Conservation (phyloP, 805 yeast genomes). For the Hermanozyma aechmeae region DNA sequence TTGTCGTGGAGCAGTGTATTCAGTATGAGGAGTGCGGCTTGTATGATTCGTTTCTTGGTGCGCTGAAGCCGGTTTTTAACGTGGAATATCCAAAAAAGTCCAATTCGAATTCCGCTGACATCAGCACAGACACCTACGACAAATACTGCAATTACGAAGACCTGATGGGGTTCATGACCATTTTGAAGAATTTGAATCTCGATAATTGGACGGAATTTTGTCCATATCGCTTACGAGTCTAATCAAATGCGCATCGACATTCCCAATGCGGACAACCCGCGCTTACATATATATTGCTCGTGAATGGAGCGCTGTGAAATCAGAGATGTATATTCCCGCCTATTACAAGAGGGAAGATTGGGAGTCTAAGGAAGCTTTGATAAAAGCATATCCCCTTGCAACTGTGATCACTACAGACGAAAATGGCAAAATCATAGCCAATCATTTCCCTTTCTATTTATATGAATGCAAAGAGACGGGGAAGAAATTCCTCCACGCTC, state of each 20-base stretch:
- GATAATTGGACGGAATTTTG: slow-evolving; percentile 12
- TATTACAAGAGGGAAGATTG: slow-evolving; percentile 22
- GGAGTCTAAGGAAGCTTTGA: slow-evolving; percentile 31
- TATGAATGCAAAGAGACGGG: slow-evolving; percentile 25
- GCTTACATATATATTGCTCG: too few species aligned
- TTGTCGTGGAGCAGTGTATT: slow-evolving; percentile 19
- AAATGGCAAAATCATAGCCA: slow-evolving; percentile 37
- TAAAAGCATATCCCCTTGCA: slow-evolving; percentile 42
- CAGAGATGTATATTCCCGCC: slow-evolving; percentile 32
- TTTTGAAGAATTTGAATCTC: slow-evolving; percentile 14
- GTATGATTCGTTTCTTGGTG: slow-evolving; percentile 7
- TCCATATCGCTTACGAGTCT: slow-evolving; percentile 12
- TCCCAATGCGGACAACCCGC: too few species aligned
- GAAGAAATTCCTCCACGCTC: slow-evolving; percentile 39
- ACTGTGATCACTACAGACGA: slow-evolving; percentile 35
- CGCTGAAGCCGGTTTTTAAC: slow-evolving; percentile 14
- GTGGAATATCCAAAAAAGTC: slow-evolving; percentile 19
- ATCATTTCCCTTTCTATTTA: slow-evolving; percentile 48
- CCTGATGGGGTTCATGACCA: slow-evolving; percentile 10
- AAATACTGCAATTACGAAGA: slow-evolving; percentile 1
- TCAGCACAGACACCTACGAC: slow-evolving; percentile 3
- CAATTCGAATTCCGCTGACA: slow-evolving; percentile 1
- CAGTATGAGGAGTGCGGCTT: slow-evolving; percentile 14
- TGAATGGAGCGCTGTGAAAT: too few species aligned
- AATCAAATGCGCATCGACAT: too few species aligned